phyloP scores from a whole-genome alignment of 1,139 yeast species.

The Yamadazyma atlantica region DNA sequence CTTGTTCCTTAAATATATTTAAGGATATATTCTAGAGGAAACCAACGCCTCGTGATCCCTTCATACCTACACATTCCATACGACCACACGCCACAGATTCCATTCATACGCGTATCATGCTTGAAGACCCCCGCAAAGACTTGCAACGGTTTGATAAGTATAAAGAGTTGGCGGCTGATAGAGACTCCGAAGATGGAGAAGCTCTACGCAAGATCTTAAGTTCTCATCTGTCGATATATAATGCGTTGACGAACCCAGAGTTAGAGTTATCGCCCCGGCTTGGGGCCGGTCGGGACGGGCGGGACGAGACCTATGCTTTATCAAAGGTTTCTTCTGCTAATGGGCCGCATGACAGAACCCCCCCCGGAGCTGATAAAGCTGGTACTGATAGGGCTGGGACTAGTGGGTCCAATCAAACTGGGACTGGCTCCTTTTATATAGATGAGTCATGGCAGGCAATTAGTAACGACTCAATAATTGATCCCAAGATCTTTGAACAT shows the following conservation, averaged over 20 bases:
- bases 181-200: not conserved
- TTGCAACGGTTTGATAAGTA: slow-evolving; percentile 1
- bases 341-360: slow-evolving; percentile 2
- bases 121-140: not conserved
- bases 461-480: slow-evolving; percentile 11
- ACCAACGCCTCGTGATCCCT: too few relatives aligned
- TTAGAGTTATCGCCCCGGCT: slow-evolving; percentile 26
- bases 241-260: slow-evolving; percentile 44
- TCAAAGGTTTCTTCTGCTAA: slow-evolving; percentile 11
- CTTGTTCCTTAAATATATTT: too few relatives aligned
- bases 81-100: not conserved
- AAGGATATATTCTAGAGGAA: too few relatives aligned
- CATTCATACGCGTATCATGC: not conserved
- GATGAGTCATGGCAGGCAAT: slow-evolving; percentile 25
- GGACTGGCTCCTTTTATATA: not conserved
- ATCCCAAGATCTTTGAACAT: slow-evolving; percentile 3
- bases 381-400: too few relatives aligned
- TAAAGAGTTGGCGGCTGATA: slow-evolving; percentile 1
- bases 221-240: slow-evolving; percentile 41
- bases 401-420: too few relatives aligned
- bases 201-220: slow-evolving; percentile 22
- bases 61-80: not conserved
- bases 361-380: slow-evolving; percentile 1
- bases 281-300: not conserved
- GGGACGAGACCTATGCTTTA: slow-evolving; percentile 3